phyloP scores from a whole-genome alignment of 2,329 filamentous ascomycete species.

The Nannizzia gypsea region DNA sequence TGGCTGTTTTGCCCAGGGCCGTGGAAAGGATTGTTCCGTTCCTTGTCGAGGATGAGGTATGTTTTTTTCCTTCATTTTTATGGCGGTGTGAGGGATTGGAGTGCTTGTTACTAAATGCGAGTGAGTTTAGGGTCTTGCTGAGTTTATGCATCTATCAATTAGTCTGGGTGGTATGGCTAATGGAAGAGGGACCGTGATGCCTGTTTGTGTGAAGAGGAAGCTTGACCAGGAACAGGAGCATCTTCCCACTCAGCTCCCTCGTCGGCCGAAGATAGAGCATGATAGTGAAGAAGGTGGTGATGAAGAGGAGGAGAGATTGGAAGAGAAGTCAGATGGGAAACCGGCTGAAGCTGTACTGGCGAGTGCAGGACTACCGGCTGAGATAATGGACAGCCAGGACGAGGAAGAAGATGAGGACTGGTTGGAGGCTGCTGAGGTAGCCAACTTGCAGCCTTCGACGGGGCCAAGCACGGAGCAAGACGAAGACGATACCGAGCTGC shows the following conservation, averaged over 20 bases:
- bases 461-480: neutral
- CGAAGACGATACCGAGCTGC: neutral
- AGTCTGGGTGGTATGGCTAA: neutral
- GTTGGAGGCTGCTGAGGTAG: neutral
- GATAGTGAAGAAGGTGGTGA: neutral
- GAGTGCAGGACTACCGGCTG: neutral
- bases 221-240: neutral
- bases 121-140: neutral
- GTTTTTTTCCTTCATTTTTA: neutral
- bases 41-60: constrained; percentile 26
- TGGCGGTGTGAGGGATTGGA: neutral
- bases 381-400: constrained; percentile 10
- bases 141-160: constrained; percentile 1
- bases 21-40: constrained; percentile 30
- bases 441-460: neutral
- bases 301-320: neutral
- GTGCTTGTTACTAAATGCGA: neutral
- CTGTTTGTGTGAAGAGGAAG: neutral
- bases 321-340: neutral
- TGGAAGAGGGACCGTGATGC: neutral
- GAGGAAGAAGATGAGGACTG: constrained; percentile 5
- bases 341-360: neutral
- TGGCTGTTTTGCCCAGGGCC: constrained; percentile 21
- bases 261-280: neutral
- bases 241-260: neutral